These are phyloP conservation scores for Linnemannia schmuckeri DNA, from an alignment of 192 early-diverging fungal genomes.

Conservation along the genomic window DNA sequence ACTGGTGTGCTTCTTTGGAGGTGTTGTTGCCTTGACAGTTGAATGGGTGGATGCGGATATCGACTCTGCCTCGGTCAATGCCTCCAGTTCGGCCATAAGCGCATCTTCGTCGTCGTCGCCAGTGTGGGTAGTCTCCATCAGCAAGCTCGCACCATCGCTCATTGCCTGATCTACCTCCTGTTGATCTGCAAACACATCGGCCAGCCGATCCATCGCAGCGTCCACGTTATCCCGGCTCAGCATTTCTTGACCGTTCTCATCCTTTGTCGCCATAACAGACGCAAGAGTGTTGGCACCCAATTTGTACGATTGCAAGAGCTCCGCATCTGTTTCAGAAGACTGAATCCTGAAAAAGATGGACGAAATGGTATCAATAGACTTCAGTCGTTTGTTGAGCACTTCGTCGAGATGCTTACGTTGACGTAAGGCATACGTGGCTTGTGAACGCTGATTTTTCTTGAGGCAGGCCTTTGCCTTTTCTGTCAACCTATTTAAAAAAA, in stretches of 20 bases:
- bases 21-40: background rate
- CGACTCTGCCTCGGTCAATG: constrained; percentile 2
- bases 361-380: constrained; percentile 71
- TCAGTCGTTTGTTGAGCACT: constrained; percentile 69
- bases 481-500: constrained; percentile 27
- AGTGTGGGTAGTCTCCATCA: constrained; percentile 20
- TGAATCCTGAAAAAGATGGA: constrained; percentile 74
- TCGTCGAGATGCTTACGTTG: constrained; percentile 66
- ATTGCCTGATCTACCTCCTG: constrained; percentile 73
- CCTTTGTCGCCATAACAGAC: constrained; percentile 57
- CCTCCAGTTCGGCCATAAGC: constrained; percentile 47
- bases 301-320: constrained; percentile 73
- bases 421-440: constrained; percentile 67
- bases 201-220: constrained; percentile 70
- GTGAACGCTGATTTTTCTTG: constrained; percentile 60
- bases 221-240: constrained; percentile 67
- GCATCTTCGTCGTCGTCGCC: constrained; percentile 43
- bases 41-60: background rate
- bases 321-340: constrained; percentile 70
- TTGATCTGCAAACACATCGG: constrained; percentile 72
- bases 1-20: constrained; percentile 9
- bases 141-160: constrained; percentile 38
- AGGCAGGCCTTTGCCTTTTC: constrained; percentile 58
- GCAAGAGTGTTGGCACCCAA: constrained; percentile 70
- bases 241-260: constrained; percentile 30